These are phyloP conservation scores for Leishmania major DNA, from an alignment of 208 protist species.

Conservation along the genomic window DNA sequence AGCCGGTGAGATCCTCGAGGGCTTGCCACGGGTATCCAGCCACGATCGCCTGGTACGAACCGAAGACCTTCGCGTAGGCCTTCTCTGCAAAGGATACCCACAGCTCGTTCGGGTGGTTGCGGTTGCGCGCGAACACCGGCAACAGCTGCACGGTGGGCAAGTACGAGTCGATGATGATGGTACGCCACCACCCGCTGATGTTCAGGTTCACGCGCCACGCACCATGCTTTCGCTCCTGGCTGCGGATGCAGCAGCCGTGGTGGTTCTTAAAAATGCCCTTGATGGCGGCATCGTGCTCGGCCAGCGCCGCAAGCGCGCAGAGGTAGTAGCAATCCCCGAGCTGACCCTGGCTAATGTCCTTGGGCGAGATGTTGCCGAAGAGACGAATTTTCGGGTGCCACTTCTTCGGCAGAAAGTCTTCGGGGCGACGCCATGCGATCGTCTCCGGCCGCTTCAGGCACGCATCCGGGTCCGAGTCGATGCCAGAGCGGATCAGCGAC, in stretches of 20 bases:
- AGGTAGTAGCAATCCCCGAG: constrained; percentile 80
- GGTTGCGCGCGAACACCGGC: constrained; percentile 54
- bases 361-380: constrained; percentile 41
- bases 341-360: constrained; percentile 72
- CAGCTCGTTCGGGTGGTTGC: constrained; percentile 57
- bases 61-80: constrained; percentile 85
- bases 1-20: constrained; percentile 71
- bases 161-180: constrained; percentile 71
- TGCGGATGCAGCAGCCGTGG: constrained; percentile 38
- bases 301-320: constrained; percentile 49
- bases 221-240: constrained; percentile 50
- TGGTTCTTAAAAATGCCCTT: constrained; percentile 53
- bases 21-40: constrained; percentile 60
- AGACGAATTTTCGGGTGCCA: constrained; percentile 49
- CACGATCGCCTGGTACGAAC: constrained; percentile 75
- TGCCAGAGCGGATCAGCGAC: constrained; percentile 51
- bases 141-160: constrained; percentile 49
- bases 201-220: constrained; percentile 61
- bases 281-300: constrained; percentile 42
- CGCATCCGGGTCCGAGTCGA: constrained; percentile 34
- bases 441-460: constrained; percentile 31
- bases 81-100: constrained; percentile 85
- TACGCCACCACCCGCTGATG: constrained; percentile 71
- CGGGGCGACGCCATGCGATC: constrained; percentile 52
- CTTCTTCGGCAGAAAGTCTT: constrained; percentile 52